Conservation (phyloP, 2,329 filamentous ascomycete genomes). For the Davidsoniella eucalypti region DNA sequence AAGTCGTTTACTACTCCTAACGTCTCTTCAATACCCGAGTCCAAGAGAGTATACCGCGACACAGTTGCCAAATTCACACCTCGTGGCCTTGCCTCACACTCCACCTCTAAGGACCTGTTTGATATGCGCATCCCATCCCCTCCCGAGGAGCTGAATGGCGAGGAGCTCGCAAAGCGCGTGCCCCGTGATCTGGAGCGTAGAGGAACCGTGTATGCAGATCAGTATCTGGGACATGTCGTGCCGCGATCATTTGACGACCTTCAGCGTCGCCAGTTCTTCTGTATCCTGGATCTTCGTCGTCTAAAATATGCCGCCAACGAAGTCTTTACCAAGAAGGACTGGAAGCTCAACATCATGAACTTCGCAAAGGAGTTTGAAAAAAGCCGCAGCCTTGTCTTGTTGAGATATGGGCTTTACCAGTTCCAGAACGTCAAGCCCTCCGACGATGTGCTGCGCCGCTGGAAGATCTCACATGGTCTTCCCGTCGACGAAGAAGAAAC, state of each 20-base stretch:
- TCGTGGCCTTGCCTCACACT: slow-evolving; percentile 33
- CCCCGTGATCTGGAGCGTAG: slow-evolving; percentile 34
- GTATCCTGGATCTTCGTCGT: slow-evolving; percentile 43
- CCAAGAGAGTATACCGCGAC: slow-evolving; percentile 27
- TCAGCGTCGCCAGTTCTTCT: slow-evolving; percentile 45
- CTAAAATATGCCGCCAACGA: slow-evolving; percentile 46
- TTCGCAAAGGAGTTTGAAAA: slow-evolving; percentile 50
- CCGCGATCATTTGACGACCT: slow-evolving; percentile 40
- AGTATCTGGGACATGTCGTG: slow-evolving; percentile 40
- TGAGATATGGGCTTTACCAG: slow-evolving; percentile 45
- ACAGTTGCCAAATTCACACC: slow-evolving; percentile 30
- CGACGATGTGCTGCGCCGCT: slow-evolving; percentile 39
- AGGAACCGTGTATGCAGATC: slow-evolving; percentile 42
- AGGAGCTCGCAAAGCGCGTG: slow-evolving; percentile 35
- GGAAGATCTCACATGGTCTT: slow-evolving; percentile 39
- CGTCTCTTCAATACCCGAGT: slow-evolving; percentile 27
- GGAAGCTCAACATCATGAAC: slow-evolving; percentile 45
- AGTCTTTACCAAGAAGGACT: slow-evolving; percentile 43
- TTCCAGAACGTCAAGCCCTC: slow-evolving; percentile 47
- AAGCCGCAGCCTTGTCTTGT: slow-evolving; percentile 42
- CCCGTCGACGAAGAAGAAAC: slow-evolving; percentile 24
- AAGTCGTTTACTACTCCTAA: slow-evolving; percentile 29
- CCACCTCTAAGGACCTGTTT: slow-evolving; percentile 33
- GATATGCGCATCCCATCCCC: slow-evolving; percentile 42
- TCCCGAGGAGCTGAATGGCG: slow-evolving; percentile 38